Conservation (phyloP, 441 rosid species). For the Hura crepitans region DNA sequence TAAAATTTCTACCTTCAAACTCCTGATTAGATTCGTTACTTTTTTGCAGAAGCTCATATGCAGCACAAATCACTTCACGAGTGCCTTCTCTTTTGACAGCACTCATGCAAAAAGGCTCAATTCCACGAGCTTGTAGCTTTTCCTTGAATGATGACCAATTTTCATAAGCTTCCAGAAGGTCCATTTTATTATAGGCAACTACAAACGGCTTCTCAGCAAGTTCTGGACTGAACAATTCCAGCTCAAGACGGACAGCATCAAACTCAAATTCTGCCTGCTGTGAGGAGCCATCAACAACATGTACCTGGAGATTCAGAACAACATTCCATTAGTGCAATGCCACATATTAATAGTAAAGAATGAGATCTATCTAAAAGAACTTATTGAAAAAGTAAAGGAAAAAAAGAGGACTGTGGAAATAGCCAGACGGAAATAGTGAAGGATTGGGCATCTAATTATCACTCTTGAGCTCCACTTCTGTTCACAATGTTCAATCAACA, state of each 20-base stretch:
- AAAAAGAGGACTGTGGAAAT: background rate
- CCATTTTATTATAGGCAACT: slow-evolving; percentile 92
- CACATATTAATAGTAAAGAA: slow-evolving; percentile 4
- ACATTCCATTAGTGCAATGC: slow-evolving; percentile 9
- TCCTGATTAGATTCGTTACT: slow-evolving; percentile 46
- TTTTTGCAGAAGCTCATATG: slow-evolving; percentile 57
- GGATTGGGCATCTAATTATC: background rate
- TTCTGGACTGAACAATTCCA: slow-evolving; percentile 86
- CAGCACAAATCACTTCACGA: slow-evolving; percentile 59
- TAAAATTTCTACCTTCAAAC: slow-evolving; percentile 47
- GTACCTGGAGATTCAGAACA: slow-evolving; percentile 47
- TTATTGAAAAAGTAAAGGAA: background rate
- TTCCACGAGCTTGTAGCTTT: slow-evolving; percentile 56
- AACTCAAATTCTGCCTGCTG: slow-evolving; percentile 82
- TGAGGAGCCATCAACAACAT: slow-evolving; percentile 87
- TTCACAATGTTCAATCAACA: background rate
- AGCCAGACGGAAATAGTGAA: background rate
- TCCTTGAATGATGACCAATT: slow-evolving; percentile 70
- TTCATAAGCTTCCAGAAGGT: slow-evolving; percentile 77
- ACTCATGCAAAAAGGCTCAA: slow-evolving; percentile 79
- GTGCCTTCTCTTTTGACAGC: slow-evolving; percentile 77
- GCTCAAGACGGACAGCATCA: slow-evolving; percentile 92
- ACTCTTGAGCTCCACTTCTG: background rate
- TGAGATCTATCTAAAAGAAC: background rate
- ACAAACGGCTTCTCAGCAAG: slow-evolving; percentile 75